These are phyloP conservation scores for Eimeria tenella DNA, from an alignment of 169 alveolate species.

Conservation along the genomic window DNA sequence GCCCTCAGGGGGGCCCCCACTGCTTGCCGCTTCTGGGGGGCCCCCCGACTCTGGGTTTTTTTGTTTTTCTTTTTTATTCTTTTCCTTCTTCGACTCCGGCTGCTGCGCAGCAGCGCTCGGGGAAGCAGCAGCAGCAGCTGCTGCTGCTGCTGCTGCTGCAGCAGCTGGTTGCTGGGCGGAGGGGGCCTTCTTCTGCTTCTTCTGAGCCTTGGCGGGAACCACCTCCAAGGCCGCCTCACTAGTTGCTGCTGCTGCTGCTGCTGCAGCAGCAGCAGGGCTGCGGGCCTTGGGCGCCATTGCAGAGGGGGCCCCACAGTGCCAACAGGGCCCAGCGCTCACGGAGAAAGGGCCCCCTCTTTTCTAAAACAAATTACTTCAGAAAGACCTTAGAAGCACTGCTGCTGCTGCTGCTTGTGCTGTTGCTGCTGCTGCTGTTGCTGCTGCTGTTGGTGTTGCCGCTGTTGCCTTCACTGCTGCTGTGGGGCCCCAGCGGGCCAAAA, in stretches of 20 bases:
- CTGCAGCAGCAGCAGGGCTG: neutral
- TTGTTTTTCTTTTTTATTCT: no score
- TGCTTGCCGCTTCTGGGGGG: neutral
- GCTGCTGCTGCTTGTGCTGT: neutral
- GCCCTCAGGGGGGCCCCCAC: neutral
- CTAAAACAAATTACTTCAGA: no score
- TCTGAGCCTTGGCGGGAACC: neutral
- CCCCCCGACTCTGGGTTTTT: no score
- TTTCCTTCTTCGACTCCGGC: no score
- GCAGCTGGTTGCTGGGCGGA: no score
- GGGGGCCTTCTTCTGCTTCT: neutral
- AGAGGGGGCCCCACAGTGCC: neutral
- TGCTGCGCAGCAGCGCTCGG: no score
- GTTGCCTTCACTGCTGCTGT: no score
- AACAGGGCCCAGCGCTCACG: neutral
- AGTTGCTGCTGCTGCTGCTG: constrained; percentile 18
- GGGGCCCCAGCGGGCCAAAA: no score
- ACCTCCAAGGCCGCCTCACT: neutral
- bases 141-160: no score
- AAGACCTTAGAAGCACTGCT: neutral
- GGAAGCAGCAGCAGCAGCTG: no score
- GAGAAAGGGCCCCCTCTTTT: neutral
- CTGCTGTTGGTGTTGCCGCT: neutral
- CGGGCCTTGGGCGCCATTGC: neutral
- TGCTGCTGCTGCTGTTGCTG: constrained; percentile 20